Evolutionary conservation across 1,284 basidiomycete species (phyloP).

Genomic region (Rhodofomes roseus): DNA sequence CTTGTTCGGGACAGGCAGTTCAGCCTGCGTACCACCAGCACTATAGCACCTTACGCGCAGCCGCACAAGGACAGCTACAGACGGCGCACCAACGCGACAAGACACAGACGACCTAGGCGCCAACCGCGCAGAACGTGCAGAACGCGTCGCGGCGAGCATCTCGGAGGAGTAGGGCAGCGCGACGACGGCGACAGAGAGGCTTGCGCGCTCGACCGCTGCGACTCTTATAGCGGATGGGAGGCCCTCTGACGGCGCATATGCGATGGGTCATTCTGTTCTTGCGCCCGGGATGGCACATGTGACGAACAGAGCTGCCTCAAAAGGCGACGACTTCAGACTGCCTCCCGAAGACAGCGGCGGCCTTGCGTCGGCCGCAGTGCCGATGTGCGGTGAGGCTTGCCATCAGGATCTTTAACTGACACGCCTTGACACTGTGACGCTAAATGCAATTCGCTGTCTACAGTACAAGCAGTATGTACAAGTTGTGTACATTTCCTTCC

Average conservation of each 20-base stretch:
- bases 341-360: not conserved
- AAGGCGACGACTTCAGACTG: constrained; percentile 4
- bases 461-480: not conserved
- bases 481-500: not conserved
- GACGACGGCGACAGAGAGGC: too few relatives aligned
- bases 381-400: not conserved
- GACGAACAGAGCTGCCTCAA: constrained; percentile 3
- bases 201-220: not conserved
- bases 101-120: not conserved
- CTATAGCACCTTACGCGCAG: constrained; percentile 20
- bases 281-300: constrained; percentile 4
- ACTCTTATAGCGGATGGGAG: not conserved
- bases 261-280: constrained; percentile 3
- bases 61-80: constrained; percentile 3
- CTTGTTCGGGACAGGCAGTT: constrained; percentile 30
- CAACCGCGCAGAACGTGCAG: not conserved
- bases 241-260: not conserved
- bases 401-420: not conserved
- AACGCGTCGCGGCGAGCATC: constrained; percentile 2
- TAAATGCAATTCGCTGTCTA: not conserved
- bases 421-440: not conserved
- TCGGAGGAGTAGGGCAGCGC: not conserved
- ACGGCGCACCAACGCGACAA: not conserved
- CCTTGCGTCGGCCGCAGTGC: not conserved
- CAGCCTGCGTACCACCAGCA: constrained; percentile 15